Percentiles rank a stretch among this genome's conserved stretches.
These are phyloP conservation scores for Fusarium sp. DNA, from an alignment of 2,329 filamentous ascomycete genomes.

Conservation along the genomic window DNA sequence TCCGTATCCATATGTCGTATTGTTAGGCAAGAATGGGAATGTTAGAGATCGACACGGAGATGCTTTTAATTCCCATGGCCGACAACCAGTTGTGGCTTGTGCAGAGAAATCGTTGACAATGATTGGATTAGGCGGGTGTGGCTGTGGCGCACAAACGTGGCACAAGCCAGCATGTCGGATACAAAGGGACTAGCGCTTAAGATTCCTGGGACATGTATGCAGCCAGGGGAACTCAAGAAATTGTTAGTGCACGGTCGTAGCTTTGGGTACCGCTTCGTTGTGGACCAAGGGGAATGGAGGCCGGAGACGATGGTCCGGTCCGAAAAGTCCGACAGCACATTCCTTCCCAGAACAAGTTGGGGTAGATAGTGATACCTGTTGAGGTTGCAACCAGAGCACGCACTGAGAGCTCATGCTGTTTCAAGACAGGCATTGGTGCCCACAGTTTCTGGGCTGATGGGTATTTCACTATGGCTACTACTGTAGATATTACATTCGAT, in stretches of 20 bases:
- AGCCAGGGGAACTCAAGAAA: slow-evolving; percentile 12
- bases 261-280: slow-evolving; percentile 19
- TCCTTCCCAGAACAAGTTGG: not conserved
- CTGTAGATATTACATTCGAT: slow-evolving; percentile 6
- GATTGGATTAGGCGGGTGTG: not conserved
- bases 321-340: slow-evolving; percentile 1
- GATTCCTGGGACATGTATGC: not conserved
- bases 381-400: not conserved
- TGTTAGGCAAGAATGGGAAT: slow-evolving; percentile 28
- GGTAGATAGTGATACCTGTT: not conserved
- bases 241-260: slow-evolving; percentile 36
- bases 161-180: not conserved
- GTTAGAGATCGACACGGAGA: slow-evolving; percentile 18
- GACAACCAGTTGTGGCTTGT: slow-evolving; percentile 23
- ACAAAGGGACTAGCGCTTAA: not conserved
- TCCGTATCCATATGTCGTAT: not conserved
- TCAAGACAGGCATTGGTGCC: not conserved
- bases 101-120: not conserved
- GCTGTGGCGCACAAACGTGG: slow-evolving; percentile 23
- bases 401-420: not conserved
- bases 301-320: slow-evolving; percentile 31
- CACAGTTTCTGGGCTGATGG: not conserved
- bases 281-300: slow-evolving; percentile 11
- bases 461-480: not conserved
- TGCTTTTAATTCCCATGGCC: slow-evolving; percentile 20